Evolutionary conservation across 495 filamentous ascomycete species (phyloP).

Genomic region (Penicillium manginii): DNA sequence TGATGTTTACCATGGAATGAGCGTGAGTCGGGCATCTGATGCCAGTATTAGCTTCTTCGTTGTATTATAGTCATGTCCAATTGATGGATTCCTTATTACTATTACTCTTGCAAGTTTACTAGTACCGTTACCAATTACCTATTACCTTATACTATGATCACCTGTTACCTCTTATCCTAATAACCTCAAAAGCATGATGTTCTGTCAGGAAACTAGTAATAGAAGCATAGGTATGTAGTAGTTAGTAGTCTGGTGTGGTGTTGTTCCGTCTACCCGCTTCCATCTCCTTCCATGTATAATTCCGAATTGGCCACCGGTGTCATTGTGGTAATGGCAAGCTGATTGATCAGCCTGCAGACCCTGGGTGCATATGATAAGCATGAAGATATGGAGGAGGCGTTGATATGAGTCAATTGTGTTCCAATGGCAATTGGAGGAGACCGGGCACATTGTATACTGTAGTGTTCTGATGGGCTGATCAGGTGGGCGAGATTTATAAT

Average conservation of each 20-base stretch:
- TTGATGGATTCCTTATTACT: not conserved
- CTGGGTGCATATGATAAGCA: no score
- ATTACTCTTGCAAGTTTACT: no score
- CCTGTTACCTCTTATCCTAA: not conserved
- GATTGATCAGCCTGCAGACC: no score
- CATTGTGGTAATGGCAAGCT: not conserved
- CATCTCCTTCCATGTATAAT: not conserved
- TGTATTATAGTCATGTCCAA: slow-evolving; percentile 17
- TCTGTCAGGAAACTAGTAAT: not conserved
- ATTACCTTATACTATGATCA: no score
- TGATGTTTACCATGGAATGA: no score
- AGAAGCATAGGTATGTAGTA: not conserved
- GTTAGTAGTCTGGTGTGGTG: not conserved
- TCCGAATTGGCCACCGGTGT: not conserved
- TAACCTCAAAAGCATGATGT: not conserved
- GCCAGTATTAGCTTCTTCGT: not conserved
- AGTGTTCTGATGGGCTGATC: not conserved
- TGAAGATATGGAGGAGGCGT: no score
- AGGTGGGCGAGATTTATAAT: not conserved
- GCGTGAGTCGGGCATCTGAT: no score
- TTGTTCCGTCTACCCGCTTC: not conserved
- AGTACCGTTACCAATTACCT: no score
- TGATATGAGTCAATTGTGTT: no score
- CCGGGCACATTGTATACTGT: no score
- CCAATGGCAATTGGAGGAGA: not conserved